A percentile compares a stretch with the other conserved stretches of the same genome.
These are phyloP conservation scores for Cladobotryum protrusum DNA, from an alignment of 2,329 filamentous ascomycete species.

Conservation along the genomic window DNA sequence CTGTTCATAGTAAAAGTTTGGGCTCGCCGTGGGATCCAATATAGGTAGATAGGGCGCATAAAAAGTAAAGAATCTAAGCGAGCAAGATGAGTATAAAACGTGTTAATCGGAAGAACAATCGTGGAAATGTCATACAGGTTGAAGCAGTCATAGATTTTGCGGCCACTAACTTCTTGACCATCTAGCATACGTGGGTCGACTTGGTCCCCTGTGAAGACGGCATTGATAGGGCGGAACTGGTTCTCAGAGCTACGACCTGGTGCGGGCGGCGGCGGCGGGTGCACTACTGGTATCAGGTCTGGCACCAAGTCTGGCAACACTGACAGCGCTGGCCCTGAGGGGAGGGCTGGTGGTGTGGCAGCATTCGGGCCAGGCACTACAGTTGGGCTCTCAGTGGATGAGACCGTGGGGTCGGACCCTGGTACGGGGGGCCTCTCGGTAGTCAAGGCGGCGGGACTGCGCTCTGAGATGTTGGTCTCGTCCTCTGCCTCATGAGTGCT, in stretches of 20 bases:
- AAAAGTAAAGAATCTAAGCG: neutral
- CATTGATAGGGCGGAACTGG: neutral
- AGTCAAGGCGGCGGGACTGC: neutral
- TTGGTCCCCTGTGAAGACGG: neutral
- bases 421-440: neutral
- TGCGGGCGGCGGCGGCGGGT: neutral
- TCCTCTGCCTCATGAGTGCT: neutral
- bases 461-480: neutral
- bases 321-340: too few relatives aligned
- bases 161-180: neutral
- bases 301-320: too few relatives aligned
- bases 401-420: too few relatives aligned
- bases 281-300: too few relatives aligned
- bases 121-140: neutral
- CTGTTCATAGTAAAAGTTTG: constrained; percentile 1
- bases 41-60: constrained; percentile 6
- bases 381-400: too few relatives aligned
- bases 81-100: neutral
- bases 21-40: neutral
- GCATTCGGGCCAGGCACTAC: too few relatives aligned
- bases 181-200: neutral
- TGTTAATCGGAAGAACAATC: neutral
- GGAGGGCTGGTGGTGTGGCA: too few relatives aligned
- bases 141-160: constrained; percentile 6
- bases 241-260: neutral